Conservation (phyloP, 345 rosid genomes). For the Corchorus olitorius region DNA sequence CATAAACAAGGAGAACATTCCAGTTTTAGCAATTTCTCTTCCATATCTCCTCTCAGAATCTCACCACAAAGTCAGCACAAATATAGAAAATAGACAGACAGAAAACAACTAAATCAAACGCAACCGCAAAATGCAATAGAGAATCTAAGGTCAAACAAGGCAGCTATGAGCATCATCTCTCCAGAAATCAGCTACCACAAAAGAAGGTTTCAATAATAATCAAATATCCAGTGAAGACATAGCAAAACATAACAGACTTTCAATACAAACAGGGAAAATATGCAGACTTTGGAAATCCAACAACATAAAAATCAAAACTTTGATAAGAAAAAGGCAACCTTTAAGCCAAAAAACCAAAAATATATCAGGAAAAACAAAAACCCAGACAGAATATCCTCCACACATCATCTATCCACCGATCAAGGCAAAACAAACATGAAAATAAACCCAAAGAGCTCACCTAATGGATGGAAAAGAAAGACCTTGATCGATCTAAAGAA, state of each 20-base stretch:
- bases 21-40: background rate
- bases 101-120: background rate
- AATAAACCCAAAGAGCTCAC: slow-evolving; percentile 30
- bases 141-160: slow-evolving; percentile 6
- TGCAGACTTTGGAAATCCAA: background rate
- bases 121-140: background rate
- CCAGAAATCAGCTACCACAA: slow-evolving; percentile 9
- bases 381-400: background rate
- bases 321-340: background rate
- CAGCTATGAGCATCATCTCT: background rate
- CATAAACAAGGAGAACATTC: slow-evolving; percentile 2
- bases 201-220: background rate
- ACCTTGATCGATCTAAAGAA: slow-evolving; percentile 36
- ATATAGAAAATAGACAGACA: background rate
- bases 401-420: slow-evolving; percentile 27
- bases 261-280: slow-evolving; percentile 6
- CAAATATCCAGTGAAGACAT: slow-evolving; percentile 11
- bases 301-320: slow-evolving; percentile 3
- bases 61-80: background rate
- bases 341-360: slow-evolving; percentile 21
- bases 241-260: slow-evolving; percentile 3
- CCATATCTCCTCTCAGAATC: background rate
- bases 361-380: background rate
- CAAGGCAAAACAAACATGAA: slow-evolving; percentile 17
- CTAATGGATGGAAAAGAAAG: slow-evolving; percentile 22